phyloP scores from a whole-genome alignment of 78 protist species.

The Monosiga brevicollis region DNA sequence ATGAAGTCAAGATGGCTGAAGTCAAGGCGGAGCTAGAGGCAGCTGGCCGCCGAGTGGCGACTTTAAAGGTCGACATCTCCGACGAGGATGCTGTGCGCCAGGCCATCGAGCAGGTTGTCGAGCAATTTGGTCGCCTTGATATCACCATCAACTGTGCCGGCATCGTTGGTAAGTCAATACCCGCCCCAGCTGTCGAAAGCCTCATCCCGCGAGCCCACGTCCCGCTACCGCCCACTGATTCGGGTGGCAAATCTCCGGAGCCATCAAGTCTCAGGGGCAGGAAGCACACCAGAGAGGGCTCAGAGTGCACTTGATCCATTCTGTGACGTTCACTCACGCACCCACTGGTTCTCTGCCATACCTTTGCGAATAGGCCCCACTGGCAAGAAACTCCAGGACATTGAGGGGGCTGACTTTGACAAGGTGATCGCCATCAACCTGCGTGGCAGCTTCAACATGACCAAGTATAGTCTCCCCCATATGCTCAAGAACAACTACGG shows the following conservation, averaged over 20 bases:
- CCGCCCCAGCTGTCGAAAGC: too few relatives aligned
- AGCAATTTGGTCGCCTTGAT: slow-evolving; percentile 41
- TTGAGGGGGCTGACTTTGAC: neutral
- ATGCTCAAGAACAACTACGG: neutral
- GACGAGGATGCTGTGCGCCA: neutral
- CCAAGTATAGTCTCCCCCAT: neutral
- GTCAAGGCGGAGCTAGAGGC: neutral
- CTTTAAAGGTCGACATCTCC: neutral
- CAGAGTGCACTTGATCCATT: too few relatives aligned
- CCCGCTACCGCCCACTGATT: too few relatives aligned
- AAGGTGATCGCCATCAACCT: neutral
- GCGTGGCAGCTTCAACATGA: neutral
- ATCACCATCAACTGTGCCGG: slow-evolving; percentile 70
- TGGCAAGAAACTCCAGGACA: neutral
- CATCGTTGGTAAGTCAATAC: slow-evolving; percentile 21
- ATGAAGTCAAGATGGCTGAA: neutral
- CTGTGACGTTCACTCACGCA: neutral
- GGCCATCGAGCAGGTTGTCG: slow-evolving; percentile 30
- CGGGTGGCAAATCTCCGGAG: too few relatives aligned
- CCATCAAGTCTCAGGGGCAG: too few relatives aligned
- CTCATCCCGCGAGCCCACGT: too few relatives aligned
- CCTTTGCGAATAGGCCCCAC: neutral
- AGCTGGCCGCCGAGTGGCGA: neutral
- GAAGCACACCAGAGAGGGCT: too few relatives aligned
- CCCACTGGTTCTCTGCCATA: neutral